A percentile compares a stretch with the other conserved stretches of the same genome.
These are phyloP conservation scores for Astrephomene gubernaculifera DNA, from an alignment of 139 green algal species.

Conservation along the genomic window DNA sequence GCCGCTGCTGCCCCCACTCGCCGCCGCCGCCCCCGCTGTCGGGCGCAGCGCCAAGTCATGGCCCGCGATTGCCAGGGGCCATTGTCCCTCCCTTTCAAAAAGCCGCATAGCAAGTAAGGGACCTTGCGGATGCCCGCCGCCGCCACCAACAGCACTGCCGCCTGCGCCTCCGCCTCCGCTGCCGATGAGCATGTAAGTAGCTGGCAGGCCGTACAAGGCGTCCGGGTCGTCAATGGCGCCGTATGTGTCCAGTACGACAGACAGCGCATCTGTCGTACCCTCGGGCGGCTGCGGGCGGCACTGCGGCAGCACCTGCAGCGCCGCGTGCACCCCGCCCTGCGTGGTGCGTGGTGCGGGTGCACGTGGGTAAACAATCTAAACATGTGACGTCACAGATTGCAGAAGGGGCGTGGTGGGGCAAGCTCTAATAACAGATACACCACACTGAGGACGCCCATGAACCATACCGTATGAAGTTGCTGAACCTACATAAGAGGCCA, in stretches of 20 bases:
- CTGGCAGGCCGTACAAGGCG: slow-evolving; percentile 81
- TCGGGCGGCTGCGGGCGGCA: slow-evolving; percentile 15
- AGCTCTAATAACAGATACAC: too few relatives aligned
- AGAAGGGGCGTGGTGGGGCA: too few relatives aligned
- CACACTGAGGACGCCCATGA: too few relatives aligned
- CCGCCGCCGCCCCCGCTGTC: background rate
- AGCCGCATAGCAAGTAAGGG: slow-evolving; percentile 47
- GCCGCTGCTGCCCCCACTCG: background rate
- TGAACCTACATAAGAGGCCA: too few relatives aligned
- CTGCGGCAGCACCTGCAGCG: slow-evolving; percentile 4
- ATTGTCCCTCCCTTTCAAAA: slow-evolving; percentile 59
- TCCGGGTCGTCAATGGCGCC: slow-evolving; percentile 80
- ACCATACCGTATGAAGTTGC: too few relatives aligned
- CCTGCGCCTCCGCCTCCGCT: background rate
- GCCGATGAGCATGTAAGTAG: slow-evolving; percentile 24
- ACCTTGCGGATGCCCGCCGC: background rate
- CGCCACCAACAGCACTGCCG: background rate
- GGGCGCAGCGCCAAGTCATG: slow-evolving; percentile 55
- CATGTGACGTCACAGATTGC: too few relatives aligned
- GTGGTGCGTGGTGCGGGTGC: background rate
- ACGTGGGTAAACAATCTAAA: background rate
- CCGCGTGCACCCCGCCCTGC: slow-evolving; percentile 11
- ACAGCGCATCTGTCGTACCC: slow-evolving; percentile 48
- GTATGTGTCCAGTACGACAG: slow-evolving; percentile 84
- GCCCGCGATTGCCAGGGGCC: slow-evolving; percentile 46